phyloP scores from a whole-genome alignment of 352 stramenopile species.

The Phytophthora pluvialis region DNA sequence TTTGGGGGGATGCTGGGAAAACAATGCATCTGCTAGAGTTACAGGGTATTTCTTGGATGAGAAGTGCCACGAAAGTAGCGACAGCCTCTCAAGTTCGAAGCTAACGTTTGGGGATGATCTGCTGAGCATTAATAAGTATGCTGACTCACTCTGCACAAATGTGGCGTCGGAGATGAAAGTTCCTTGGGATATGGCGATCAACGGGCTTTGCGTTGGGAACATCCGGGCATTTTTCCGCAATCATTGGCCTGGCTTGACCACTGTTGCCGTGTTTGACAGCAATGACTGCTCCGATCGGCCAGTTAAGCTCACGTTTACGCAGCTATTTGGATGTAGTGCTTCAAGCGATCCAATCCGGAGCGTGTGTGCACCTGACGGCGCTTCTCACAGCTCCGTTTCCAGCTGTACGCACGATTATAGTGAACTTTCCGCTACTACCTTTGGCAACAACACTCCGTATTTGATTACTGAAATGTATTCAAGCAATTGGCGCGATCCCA shows the following conservation, averaged over 20 bases:
- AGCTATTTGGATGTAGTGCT: constrained; percentile 5
- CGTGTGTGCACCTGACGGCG: background rate
- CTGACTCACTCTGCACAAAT: constrained; percentile 5
- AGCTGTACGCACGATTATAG: constrained; percentile 1
- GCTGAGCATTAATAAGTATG: constrained; percentile 3
- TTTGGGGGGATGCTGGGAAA: background rate
- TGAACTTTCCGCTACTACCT: background rate
- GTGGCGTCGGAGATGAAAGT: background rate
- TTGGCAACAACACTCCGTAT: background rate
- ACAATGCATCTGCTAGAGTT: background rate
- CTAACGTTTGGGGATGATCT: background rate
- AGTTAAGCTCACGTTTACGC: background rate
- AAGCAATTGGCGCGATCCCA: background rate
- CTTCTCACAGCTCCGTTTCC: background rate
- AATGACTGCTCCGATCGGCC: constrained; percentile 2
- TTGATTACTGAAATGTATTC: constrained; percentile 8
- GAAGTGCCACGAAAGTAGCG: constrained; percentile 4
- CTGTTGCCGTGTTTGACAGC: constrained; percentile 1
- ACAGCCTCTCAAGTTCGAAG: background rate
- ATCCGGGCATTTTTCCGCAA: background rate
- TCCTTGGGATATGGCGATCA: background rate
- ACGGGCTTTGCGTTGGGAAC: background rate
- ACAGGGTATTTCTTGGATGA: constrained; percentile 3
- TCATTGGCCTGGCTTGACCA: background rate
- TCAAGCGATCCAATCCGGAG: background rate